A percentile compares a stretch with the other conserved stretches of the same genome.
Conservation (phyloP, 495 filamentous ascomycete genomes). For the Hyaloscypha variabilis region DNA sequence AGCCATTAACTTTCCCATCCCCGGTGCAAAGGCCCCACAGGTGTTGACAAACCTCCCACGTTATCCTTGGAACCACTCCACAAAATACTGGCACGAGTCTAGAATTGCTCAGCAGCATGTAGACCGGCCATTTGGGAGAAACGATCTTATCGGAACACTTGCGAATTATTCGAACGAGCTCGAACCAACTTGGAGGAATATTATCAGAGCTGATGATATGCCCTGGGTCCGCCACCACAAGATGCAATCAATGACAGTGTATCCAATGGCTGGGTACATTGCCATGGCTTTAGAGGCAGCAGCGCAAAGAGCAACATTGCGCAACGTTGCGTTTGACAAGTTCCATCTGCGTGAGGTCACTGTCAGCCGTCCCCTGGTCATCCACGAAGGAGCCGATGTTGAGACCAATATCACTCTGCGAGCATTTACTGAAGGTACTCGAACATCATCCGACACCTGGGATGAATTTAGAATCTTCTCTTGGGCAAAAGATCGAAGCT, state of each 20-base stretch:
- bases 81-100: constrained; percentile 41
- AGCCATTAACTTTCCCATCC: constrained; percentile 42
- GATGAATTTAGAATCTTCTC: constrained; percentile 24
- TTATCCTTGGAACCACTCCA: constrained; percentile 42
- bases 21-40: constrained; percentile 36
- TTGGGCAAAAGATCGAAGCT: constrained; percentile 10
- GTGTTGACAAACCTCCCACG: constrained; percentile 35
- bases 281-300: constrained; percentile 45
- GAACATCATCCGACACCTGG: constrained; percentile 17
- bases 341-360: constrained; percentile 25
- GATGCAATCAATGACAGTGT: constrained; percentile 26
- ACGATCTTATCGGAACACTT: constrained; percentile 40
- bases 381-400: constrained; percentile 13
- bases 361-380: constrained; percentile 37
- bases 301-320: constrained; percentile 36
- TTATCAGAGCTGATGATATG: constrained; percentile 29
- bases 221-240: constrained; percentile 34
- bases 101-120: constrained; percentile 34
- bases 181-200: constrained; percentile 42
- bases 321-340: constrained; percentile 18
- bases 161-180: constrained; percentile 33
- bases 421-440: constrained; percentile 10
- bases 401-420: constrained; percentile 23
- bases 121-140: constrained; percentile 30
- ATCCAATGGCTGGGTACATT: constrained; percentile 45